Base-by-base conservation (phyloP, 352 stramenopile genomes). In the Phytophthora meadii region DNA sequence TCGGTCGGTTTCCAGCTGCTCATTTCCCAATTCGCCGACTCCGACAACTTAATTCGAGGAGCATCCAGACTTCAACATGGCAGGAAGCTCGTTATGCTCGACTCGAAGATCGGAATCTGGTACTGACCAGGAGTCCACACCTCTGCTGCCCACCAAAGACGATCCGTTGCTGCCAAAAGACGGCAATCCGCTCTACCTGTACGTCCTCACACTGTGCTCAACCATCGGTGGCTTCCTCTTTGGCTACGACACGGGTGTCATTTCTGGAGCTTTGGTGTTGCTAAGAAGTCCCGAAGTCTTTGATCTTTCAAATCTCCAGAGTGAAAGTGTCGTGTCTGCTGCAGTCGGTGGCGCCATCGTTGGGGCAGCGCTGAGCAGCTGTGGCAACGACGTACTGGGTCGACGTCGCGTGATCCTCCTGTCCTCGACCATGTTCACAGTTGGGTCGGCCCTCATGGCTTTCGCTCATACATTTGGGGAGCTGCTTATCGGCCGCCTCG, bases 171-270 rank as follows among this genome's bases (percentile, higher is more conserved):
- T 53, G 15, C 53, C 62, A 14, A 70, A 65, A 22, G 54, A 54
- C n/a, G 54, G 40, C 34, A 65, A 60, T 12, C 62, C 59, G 15
- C 55, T 71, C 4, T 70, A 70, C 42, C 74, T 90, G 15, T 87
- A 82, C 27, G 54, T 92, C n/a, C 81, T 92, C 34, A 89, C 78
- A 34, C 57, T 74, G 55, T 88, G 79, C 68, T 86, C 84, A 12
- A 89, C 84, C 14, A 85, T 90, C 61, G 84, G 84, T 48, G 84
- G 84, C 53, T 93, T 93, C 67, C 77, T 93, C 49, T 91, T 93
- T 54, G 84, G 84, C 47, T 93, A 93, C 68, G 84, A 93, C 65
- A 93, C 84, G 65, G 85, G 85, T 22, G 85, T 93, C 28, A 93
- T 93, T 54, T 92, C 82, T 2, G 85, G 82, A 14, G 86, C 81